Evolutionary conservation across 2,329 filamentous ascomycete species (phyloP), one percentile per base, ranked within the genome.

Genomic region (Alternaria metachromatica): DNA sequence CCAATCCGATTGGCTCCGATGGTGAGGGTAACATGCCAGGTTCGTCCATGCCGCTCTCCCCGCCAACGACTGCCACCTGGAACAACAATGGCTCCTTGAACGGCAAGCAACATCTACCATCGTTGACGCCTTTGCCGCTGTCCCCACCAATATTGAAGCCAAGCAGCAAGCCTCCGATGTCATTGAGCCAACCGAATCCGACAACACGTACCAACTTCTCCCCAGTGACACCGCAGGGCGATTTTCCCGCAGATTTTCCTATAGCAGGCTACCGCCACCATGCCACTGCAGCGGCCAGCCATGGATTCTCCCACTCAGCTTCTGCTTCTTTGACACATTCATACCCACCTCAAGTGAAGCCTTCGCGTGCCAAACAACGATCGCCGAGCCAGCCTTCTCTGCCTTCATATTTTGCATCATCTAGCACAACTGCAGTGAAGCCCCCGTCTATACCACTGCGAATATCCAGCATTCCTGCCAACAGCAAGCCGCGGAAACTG

Each of bases 141-240:
- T 77, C 77, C 18, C 76, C 77, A 25, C 75, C 72, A 25, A 77
- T 72, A 5, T 63, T 79, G 13, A 77, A 71, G 56, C 77, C 77
- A 20, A 78, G 75, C 58, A 75, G 71, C 6, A 75, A 70, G 25
- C 76, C 77, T 15, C 77, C 77, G 5, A 57, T 67, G 18, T 76
- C 72, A 13, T 65, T 79, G 7, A 70, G 71, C 25, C 72, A 75
- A 20, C 77, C 77, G 13, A 78, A 79, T 30, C 70, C 76, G 6
- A 77, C 73, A 25, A 71, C 74, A 15, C 70, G 77, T 41, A 72
- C 68, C 51, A 78, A 77, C 51, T 76, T 76, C 44, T 74, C 72
- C 3, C 72, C 72, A 5, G 64, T 55, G 11, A 62, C 55, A 26
- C 50, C 68, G 7, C 60, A 66, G 4, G 46, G 60, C 12, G 68